Conservation (phyloP, 495 filamentous ascomycete genomes). For the Aspergillus haitiensis region DNA sequence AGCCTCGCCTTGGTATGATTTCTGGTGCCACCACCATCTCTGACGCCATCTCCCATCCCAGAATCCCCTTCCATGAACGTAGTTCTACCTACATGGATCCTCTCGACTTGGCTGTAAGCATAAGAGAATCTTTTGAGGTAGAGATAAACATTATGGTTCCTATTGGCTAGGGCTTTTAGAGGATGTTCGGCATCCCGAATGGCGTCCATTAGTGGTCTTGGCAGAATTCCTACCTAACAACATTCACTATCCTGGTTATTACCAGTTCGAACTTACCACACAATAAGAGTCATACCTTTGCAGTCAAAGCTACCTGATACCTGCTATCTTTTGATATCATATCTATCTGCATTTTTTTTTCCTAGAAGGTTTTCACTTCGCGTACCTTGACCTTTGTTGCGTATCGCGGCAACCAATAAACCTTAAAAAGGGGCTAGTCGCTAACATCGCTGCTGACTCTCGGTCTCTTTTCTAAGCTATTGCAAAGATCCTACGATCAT, state of each 20-base stretch:
- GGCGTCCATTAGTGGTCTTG: conserved; percentile 13
- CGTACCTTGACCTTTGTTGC: too few species aligned
- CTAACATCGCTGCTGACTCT: not conserved
- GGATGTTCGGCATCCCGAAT: conserved; percentile 28
- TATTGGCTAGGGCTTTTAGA: conserved; percentile 27
- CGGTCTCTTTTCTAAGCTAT: not conserved
- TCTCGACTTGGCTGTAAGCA: not conserved
- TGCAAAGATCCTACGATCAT: not conserved
- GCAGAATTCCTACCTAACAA: conserved; percentile 3
- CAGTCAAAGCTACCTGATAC: too few species aligned
- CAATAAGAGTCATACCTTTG: not conserved
- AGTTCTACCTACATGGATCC: not conserved
- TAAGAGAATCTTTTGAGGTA: conserved; percentile 12
- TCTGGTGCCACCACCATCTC: too few species aligned
- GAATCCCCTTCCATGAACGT: too few species aligned
- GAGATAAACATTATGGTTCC: conserved; percentile 33
- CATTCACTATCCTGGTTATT: not conserved
- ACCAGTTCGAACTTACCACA: not conserved
- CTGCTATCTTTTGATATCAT: too few species aligned
- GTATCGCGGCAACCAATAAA: too few species aligned
- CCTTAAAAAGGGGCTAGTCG: too few species aligned
- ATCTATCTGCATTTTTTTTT: too few species aligned
- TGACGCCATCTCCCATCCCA: too few species aligned
- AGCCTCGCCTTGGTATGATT: too few species aligned
- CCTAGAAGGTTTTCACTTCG: not conserved